phyloP scores from a whole-genome alignment of 1,139 yeast genomes.

The Blastobotrys serpentis region DNA sequence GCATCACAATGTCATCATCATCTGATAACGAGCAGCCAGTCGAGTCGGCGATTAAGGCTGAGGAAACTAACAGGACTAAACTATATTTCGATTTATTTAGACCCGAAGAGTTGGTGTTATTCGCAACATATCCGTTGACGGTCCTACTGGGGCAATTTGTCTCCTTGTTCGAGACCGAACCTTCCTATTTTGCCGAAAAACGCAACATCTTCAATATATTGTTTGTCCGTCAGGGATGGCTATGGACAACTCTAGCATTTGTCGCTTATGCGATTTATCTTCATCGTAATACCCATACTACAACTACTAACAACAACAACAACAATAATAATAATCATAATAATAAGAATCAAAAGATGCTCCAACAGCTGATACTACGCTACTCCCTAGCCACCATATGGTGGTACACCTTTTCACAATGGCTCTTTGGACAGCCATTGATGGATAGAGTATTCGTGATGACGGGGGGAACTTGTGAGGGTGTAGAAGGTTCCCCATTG shows the following conservation, averaged over 20 bases:
- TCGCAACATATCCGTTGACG: conserved; percentile 33
- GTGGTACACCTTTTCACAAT: conserved; percentile 85
- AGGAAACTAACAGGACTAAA: conserved; percentile 2
- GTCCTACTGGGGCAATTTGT: conserved; percentile 35
- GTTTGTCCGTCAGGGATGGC: conserved; percentile 91
- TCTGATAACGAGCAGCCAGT: background rate
- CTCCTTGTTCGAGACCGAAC: conserved; percentile 25
- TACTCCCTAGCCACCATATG: conserved; percentile 60
- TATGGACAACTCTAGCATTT: conserved; percentile 69
- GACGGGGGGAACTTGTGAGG: conserved; percentile 79
- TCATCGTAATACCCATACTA: conserved; percentile 17
- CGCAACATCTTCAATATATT: conserved; percentile 63
- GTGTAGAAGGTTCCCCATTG: conserved; percentile 21
- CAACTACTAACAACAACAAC: background rate
- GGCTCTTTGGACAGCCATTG: conserved; percentile 83
- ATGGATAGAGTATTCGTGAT: conserved; percentile 80
- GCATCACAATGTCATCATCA: background rate
- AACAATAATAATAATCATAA: background rate
- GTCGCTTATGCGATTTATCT: conserved; percentile 16
- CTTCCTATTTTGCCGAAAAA: conserved; percentile 54
- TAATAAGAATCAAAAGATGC: background rate
- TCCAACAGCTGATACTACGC: conserved; percentile 26
- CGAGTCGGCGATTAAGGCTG: background rate
- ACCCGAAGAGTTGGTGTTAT: conserved; percentile 25
- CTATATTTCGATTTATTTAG: conserved; percentile 16